Conservation (phyloP, 2,329 filamentous ascomycete species). For the Zopfia rhizophila region DNA sequence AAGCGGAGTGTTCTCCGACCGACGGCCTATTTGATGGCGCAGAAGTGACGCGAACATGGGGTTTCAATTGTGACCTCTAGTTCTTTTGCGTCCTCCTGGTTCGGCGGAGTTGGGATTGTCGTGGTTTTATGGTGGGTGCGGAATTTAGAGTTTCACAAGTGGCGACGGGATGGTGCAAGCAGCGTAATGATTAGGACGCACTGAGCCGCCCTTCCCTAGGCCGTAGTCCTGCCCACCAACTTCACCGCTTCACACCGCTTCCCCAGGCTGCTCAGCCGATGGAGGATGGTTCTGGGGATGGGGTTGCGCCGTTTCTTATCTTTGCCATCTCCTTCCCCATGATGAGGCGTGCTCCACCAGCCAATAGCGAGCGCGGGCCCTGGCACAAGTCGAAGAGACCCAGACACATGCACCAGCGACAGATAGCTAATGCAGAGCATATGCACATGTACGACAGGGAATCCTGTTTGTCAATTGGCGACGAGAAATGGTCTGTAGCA, state of each 20-base stretch:
- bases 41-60: slow-evolving; percentile 53
- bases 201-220: slow-evolving; percentile 11
- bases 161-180: slow-evolving; percentile 6
- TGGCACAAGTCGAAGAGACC: slow-evolving; percentile 9
- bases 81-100: slow-evolving; percentile 20
- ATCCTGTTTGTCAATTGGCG: neutral
- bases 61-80: slow-evolving; percentile 7
- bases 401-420: slow-evolving; percentile 17
- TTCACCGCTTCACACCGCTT: slow-evolving; percentile 26
- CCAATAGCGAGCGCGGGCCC: slow-evolving; percentile 21
- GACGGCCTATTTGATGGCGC: slow-evolving; percentile 40
- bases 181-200: slow-evolving; percentile 18
- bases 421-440: slow-evolving; percentile 22
- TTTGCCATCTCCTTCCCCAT: slow-evolving; percentile 18
- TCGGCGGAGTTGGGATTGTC: slow-evolving; percentile 2
- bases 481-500: too few relatives aligned
- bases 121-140: slow-evolving; percentile 10
- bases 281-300: slow-evolving; percentile 24
- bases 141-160: slow-evolving; percentile 18
- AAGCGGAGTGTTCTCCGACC: slow-evolving; percentile 49
- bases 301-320: slow-evolving; percentile 17
- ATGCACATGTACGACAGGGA: slow-evolving; percentile 14
- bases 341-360: slow-evolving; percentile 9
- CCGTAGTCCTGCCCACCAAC: slow-evolving; percentile 14
- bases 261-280: slow-evolving; percentile 11